Evolutionary conservation across 371 early-diverging fungal genomes (phyloP).

Genomic region (Rhizopus delemar): DNA sequence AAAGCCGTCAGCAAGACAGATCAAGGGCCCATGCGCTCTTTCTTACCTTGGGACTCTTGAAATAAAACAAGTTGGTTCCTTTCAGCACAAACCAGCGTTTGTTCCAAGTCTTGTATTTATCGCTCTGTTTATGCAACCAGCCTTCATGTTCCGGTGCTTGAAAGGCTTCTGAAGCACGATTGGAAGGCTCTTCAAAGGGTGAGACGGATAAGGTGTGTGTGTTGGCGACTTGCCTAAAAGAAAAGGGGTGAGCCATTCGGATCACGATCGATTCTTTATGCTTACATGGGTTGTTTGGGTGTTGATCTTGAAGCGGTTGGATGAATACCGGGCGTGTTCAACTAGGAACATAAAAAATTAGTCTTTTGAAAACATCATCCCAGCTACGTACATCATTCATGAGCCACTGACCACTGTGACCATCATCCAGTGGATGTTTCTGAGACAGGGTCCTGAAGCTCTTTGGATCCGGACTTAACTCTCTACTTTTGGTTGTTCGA

Average conservation of each 20-base stretch:
- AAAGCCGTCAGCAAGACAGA: neutral
- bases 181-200: conserved; percentile 18
- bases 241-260: neutral
- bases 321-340: neutral
- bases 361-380: neutral
- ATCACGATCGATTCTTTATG: neutral
- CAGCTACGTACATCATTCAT: neutral
- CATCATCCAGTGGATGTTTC: conserved; percentile 15
- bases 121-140: conserved; percentile 68
- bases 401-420: conserved; percentile 11
- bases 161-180: conserved; percentile 26
- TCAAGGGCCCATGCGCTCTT: neutral
- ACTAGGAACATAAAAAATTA: neutral
- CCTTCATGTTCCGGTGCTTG: conserved; percentile 57
- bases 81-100: conserved; percentile 71
- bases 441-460: conserved; percentile 19
- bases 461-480: conserved; percentile 17
- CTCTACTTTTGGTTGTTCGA: conserved; percentile 17
- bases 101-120: conserved; percentile 69
- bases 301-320: conserved; percentile 16
- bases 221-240: conserved; percentile 12
- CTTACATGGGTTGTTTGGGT: conserved; percentile 21
- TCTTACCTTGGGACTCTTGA: conserved; percentile 59
- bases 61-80: conserved; percentile 63
- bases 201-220: conserved; percentile 27